A percentile compares a stretch with the other conserved stretches of the same genome.
These are phyloP conservation scores for Candida sanyiensis DNA, from an alignment of 805 yeast species.

Conservation along the genomic window DNA sequence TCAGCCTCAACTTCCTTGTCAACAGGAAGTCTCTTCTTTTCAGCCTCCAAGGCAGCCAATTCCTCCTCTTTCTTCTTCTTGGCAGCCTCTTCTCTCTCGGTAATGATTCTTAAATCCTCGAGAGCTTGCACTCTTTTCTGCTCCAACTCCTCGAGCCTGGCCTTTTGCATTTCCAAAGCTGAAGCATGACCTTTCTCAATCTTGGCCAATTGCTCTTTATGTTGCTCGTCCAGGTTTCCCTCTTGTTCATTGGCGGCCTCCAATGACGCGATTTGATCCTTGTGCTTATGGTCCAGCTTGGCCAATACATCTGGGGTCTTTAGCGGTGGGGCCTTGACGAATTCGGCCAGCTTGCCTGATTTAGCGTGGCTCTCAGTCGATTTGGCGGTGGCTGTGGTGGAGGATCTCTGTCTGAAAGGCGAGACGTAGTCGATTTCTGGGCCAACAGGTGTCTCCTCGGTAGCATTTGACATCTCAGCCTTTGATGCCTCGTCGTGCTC, in stretches of 20 bases:
- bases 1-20: constrained; percentile 1
- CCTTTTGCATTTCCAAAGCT: constrained; percentile 6
- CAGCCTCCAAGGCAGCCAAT: constrained; percentile 3
- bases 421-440: too few species aligned
- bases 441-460: too few species aligned
- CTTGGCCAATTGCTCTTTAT: constrained; percentile 8
- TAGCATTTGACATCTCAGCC: background rate
- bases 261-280: constrained; percentile 4
- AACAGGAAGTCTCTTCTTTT: constrained; percentile 3
- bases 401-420: background rate
- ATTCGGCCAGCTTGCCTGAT: constrained; percentile 3
- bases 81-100: constrained; percentile 7
- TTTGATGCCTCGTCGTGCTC: background rate
- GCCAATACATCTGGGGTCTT: constrained; percentile 8
- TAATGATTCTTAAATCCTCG: constrained; percentile 7
- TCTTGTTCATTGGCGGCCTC: constrained; percentile 6
- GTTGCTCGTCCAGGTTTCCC: constrained; percentile 4
- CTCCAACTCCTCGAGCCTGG: constrained; percentile 8
- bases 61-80: constrained; percentile 6
- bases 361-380: constrained; percentile 1
- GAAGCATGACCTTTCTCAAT: constrained; percentile 2
- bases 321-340: background rate
- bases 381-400: background rate
- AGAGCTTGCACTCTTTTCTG: constrained; percentile 9
- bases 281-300: constrained; percentile 10